Evolutionary conservation across 192 early-diverging fungal genomes (phyloP).

Genomic region (Podila epigama): DNA sequence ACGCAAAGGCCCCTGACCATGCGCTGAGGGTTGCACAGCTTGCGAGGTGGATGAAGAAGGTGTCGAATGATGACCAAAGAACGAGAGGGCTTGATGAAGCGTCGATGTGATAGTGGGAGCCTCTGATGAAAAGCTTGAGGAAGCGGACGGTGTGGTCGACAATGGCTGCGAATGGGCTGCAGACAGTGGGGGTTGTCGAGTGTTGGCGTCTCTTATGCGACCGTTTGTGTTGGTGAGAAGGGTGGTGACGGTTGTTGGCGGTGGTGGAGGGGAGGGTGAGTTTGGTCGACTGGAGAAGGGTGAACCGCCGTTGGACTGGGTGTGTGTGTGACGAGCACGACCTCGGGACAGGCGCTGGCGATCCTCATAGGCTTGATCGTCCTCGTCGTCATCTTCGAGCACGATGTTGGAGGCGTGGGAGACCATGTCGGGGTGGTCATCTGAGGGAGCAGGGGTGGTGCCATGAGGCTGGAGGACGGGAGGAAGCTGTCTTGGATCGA

Average conservation of each 20-base stretch:
- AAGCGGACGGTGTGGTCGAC: neutral
- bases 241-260: neutral
- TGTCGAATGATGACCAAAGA: neutral
- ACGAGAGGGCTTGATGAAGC: neutral
- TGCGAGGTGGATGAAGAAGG: neutral
- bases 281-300: neutral
- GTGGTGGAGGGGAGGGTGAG: conserved; percentile 8
- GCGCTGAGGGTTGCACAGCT: neutral
- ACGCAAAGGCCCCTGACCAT: too few relatives aligned
- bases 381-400: conserved; percentile 25
- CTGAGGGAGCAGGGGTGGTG: conserved; percentile 15
- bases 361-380: neutral
- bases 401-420: conserved; percentile 4
- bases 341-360: neutral
- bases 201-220: conserved; percentile 1
- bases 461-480: neutral
- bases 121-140: neutral
- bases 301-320: neutral
- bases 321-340: neutral
- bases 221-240: neutral
- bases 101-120: neutral
- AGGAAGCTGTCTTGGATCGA: neutral
- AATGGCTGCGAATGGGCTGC: neutral
- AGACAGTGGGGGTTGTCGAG: too few relatives aligned
- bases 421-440: conserved; percentile 32